phyloP scores from a whole-genome alignment of 225 moss, liverwort and hornwort genomes.

The Anthoceros angustus region DNA sequence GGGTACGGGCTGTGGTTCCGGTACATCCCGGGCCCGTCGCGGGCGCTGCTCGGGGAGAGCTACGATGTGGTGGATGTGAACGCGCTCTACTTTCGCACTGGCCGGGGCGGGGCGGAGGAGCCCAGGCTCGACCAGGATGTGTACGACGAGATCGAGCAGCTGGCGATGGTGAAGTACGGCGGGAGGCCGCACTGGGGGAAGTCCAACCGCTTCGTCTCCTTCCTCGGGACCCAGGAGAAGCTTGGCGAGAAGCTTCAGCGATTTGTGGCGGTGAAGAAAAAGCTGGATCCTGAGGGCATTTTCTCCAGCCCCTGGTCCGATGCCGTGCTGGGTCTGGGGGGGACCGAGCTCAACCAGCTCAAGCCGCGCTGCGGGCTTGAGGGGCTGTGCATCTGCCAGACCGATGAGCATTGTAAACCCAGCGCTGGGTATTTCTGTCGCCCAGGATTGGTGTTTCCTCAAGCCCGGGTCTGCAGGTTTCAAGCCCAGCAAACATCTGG shows the following conservation, averaged over 20 bases:
- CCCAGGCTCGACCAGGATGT: conserved; percentile 20
- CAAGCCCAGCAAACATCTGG: too few relatives aligned
- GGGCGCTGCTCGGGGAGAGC: neutral
- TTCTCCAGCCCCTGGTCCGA: conserved; percentile 40
- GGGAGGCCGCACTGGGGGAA: conserved; percentile 25
- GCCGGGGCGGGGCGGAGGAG: conserved; percentile 76
- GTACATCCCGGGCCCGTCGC: neutral
- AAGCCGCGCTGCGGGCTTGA: conserved; percentile 16
- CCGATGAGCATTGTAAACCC: conserved; percentile 24
- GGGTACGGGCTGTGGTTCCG: neutral
- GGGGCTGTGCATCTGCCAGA: conserved; percentile 28
- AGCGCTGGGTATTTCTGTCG: conserved; percentile 11
- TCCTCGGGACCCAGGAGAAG: conserved; percentile 8
- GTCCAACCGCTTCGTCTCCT: conserved; percentile 17
- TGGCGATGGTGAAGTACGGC: conserved; percentile 20
- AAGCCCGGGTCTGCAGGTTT: conserved; percentile 22
- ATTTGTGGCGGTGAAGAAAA: conserved; percentile 18
- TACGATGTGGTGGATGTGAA: neutral
- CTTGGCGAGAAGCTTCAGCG: neutral
- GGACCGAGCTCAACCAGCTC: neutral
- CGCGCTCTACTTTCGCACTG: conserved; percentile 34
- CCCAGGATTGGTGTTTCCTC: conserved; percentile 12
- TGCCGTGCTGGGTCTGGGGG: conserved; percentile 15
- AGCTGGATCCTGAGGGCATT: conserved; percentile 20
- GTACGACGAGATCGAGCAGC: conserved; percentile 31